A percentile compares a stretch with the other conserved stretches of the same genome.
These are phyloP conservation scores for Sphaceloma murrayae DNA, from an alignment of 2,329 filamentous ascomycete species.

Conservation along the genomic window DNA sequence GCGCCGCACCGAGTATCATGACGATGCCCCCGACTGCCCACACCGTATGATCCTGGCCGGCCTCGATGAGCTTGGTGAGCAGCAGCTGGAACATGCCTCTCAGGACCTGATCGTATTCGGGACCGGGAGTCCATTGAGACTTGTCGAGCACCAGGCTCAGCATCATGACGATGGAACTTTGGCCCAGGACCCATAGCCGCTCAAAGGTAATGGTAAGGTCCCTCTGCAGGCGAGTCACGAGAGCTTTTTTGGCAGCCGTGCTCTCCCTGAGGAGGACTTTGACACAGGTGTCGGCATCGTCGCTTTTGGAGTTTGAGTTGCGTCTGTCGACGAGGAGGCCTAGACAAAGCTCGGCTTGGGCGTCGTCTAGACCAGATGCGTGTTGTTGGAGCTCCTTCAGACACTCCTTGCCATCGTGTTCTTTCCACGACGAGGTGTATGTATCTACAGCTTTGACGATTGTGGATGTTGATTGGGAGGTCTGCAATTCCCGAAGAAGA, in stretches of 20 bases:
- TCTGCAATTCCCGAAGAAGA: conserved; percentile 25
- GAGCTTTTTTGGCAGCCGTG: conserved; percentile 31
- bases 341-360: conserved; percentile 5
- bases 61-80: conserved; percentile 82
- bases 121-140: conserved; percentile 30
- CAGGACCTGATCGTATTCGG: conserved; percentile 37
- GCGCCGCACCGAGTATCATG: conserved; percentile 46
- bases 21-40: conserved; percentile 52
- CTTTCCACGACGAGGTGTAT: neutral
- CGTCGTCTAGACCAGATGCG: conserved; percentile 1
- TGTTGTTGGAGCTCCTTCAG: neutral
- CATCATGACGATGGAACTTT: conserved; percentile 38
- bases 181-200: conserved; percentile 36
- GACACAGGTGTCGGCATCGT: neutral
- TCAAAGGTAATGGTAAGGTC: conserved; percentile 37
- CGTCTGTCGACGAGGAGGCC: neutral
- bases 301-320: neutral
- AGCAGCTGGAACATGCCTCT: conserved; percentile 62
- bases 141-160: conserved; percentile 35
- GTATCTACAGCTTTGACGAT: conserved; percentile 1
- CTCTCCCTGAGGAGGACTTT: conserved; percentile 22
- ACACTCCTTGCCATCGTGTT: conserved; percentile 6
- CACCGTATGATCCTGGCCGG: conserved; percentile 63
- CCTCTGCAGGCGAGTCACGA: conserved; percentile 32
- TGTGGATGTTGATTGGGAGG: conserved; percentile 2